These are phyloP conservation scores for Protomyces inundatus DNA, from an alignment of 1,139 yeast species.

Conservation along the genomic window DNA sequence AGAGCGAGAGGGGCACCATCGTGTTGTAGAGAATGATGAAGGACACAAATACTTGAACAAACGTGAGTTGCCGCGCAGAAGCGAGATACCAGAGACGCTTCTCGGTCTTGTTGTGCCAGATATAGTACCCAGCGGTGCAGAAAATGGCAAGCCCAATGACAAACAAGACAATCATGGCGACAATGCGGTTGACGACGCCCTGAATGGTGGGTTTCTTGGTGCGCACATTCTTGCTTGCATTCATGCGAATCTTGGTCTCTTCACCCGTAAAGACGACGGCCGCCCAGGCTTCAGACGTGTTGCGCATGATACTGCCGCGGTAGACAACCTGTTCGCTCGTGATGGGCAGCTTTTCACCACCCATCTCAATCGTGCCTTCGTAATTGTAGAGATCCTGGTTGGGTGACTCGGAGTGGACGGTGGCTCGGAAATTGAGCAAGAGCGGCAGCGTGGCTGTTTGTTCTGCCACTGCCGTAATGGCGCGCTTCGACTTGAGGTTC, in stretches of 20 bases:
- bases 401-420: slow-evolving; percentile 72
- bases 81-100: slow-evolving; percentile 64
- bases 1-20: slow-evolving; percentile 85
- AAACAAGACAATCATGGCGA: slow-evolving; percentile 76
- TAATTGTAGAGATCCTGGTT: slow-evolving; percentile 85
- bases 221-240: slow-evolving; percentile 81
- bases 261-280: slow-evolving; percentile 89
- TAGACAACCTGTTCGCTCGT: slow-evolving; percentile 77
- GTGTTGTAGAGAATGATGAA: slow-evolving; percentile 96
- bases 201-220: slow-evolving; percentile 92
- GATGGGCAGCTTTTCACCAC: slow-evolving; percentile 50
- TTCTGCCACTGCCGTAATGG: slow-evolving; percentile 59
- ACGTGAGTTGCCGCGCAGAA: slow-evolving; percentile 70
- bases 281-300: slow-evolving; percentile 69
- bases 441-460: slow-evolving; percentile 49
- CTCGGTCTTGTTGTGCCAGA: slow-evolving; percentile 46
- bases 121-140: slow-evolving; percentile 72
- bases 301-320: slow-evolving; percentile 82
- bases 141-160: slow-evolving; percentile 71
- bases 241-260: slow-evolving; percentile 93
- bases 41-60: slow-evolving; percentile 75
- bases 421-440: slow-evolving; percentile 48
- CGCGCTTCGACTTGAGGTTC: slow-evolving; percentile 67
- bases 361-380: slow-evolving; percentile 59
- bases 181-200: slow-evolving; percentile 72